These are phyloP conservation scores for Hymenotorrendiella dingleyae DNA, from an alignment of 2,329 filamentous ascomycete species.

Conservation along the genomic window DNA sequence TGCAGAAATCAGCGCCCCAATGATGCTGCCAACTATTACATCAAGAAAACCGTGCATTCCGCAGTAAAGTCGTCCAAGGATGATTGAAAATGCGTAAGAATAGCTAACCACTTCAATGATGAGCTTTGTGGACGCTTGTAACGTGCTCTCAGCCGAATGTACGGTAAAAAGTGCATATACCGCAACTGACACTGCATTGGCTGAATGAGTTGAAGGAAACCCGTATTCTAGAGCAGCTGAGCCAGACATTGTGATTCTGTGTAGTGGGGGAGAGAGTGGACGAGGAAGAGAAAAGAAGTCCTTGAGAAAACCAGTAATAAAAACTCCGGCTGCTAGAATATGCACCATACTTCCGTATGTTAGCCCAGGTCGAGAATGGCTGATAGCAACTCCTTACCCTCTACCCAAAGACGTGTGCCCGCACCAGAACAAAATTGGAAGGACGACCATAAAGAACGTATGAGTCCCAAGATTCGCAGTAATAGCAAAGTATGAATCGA, in stretches of 20 bases:
- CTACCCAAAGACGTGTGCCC: conserved; percentile 79
- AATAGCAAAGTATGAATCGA: conserved; percentile 95
- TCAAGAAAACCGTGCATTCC: conserved; percentile 98
- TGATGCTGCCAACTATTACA: conserved; percentile 70
- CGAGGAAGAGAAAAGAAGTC: conserved; percentile 89
- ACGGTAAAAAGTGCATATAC: conserved; percentile 74
- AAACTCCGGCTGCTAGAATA: conserved; percentile 72
- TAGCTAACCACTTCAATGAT: conserved; percentile 66
- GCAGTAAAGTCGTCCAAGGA: conserved; percentile 88
- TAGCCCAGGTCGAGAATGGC: conserved; percentile 11
- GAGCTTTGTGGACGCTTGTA: conserved; percentile 52
- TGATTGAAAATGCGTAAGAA: conserved; percentile 82
- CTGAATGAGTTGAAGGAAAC: conserved; percentile 94
- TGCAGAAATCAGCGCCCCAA: conserved; percentile 62
- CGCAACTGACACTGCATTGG: conserved; percentile 92
- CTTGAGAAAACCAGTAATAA: conserved; percentile 89
- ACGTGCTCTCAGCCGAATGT: conserved; percentile 55
- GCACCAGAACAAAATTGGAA: conserved; percentile 96
- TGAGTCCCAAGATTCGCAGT: conserved; percentile 96
- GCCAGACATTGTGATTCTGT: conserved; percentile 95
- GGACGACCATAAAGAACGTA: conserved; percentile 95
- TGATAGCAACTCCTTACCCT: conserved; percentile 52
- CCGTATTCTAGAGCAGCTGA: conserved; percentile 94
- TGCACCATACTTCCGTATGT: conserved; percentile 53
- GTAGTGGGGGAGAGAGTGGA: conserved; percentile 83